Conservation (phyloP, 352 stramenopile genomes). For the Pythium dissotocum region DNA sequence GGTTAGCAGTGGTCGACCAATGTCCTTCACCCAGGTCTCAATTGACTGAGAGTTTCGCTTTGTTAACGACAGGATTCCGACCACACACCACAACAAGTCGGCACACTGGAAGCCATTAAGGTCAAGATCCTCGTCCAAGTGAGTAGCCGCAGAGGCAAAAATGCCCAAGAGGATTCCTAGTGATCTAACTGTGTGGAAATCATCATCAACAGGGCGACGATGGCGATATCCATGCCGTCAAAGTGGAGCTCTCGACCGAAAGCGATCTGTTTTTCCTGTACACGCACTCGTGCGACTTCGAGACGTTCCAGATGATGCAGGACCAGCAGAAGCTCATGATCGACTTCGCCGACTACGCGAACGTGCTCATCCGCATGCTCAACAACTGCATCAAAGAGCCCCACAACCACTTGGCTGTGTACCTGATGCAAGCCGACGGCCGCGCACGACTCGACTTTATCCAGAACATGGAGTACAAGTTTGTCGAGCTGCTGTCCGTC, state of each 20-base stretch:
- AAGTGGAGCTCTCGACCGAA: slow-evolving; percentile 91
- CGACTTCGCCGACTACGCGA: slow-evolving; percentile 93
- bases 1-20: background rate
- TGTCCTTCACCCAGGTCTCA: background rate
- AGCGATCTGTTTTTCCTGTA: slow-evolving; percentile 95
- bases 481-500: slow-evolving; percentile 93
- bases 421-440: slow-evolving; percentile 92
- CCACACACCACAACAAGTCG: slow-evolving; percentile 87
- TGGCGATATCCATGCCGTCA: slow-evolving; percentile 77
- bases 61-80: slow-evolving; percentile 51
- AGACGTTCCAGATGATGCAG: slow-evolving; percentile 90
- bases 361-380: slow-evolving; percentile 93
- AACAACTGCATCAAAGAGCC: slow-evolving; percentile 96
- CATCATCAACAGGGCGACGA: slow-evolving; percentile 69
- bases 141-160: slow-evolving; percentile 1
- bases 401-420: slow-evolving; percentile 92
- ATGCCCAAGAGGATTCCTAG: background rate
- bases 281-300: slow-evolving; percentile 84
- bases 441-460: slow-evolving; percentile 93
- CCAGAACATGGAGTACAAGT: slow-evolving; percentile 97
- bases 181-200: background rate
- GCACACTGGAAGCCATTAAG: slow-evolving; percentile 93
- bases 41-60: background rate
- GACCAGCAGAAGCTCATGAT: slow-evolving; percentile 96
- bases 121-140: slow-evolving; percentile 93